These are phyloP conservation scores for Suillus plorans DNA, from an alignment of 768 basidiomycete species.

Conservation along the genomic window DNA sequence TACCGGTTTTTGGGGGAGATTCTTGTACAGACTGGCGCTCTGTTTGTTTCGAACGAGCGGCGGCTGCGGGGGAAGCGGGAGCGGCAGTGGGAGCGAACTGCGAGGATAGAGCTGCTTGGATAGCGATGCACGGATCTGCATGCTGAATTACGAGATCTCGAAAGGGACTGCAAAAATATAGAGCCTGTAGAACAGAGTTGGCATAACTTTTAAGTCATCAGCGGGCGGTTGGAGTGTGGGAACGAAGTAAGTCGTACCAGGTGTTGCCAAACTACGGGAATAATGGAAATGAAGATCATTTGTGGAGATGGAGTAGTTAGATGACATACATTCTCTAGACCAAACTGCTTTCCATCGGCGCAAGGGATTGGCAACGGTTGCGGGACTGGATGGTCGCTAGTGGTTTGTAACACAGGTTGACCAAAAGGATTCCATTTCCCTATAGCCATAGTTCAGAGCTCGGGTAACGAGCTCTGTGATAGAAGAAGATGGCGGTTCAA, in stretches of 20 bases:
- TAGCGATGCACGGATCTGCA: conserved; percentile 46
- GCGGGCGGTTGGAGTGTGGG: conserved; percentile 11
- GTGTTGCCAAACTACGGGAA: conserved; percentile 86
- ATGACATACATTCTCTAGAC: conserved; percentile 89
- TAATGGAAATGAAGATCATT: conserved; percentile 11
- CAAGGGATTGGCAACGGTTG: conserved; percentile 41
- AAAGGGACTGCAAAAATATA: conserved; percentile 95
- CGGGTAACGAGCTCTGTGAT: not conserved
- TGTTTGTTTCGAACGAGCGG: conserved; percentile 49
- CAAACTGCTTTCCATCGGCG: conserved; percentile 86
- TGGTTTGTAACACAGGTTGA: conserved; percentile 19
- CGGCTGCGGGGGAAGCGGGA: conserved; percentile 27
- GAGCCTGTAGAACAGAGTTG: conserved; percentile 96
- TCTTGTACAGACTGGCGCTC: conserved; percentile 50
- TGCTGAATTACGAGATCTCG: conserved; percentile 83
- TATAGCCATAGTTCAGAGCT: conserved; percentile 31
- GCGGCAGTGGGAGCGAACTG: conserved; percentile 20
- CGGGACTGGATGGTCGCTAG: conserved; percentile 26
- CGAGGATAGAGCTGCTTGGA: conserved; percentile 34
- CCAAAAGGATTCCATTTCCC: conserved; percentile 40
- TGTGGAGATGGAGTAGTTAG: conserved; percentile 1
- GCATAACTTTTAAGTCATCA: conserved; percentile 67
- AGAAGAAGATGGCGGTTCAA: conserved; percentile 5
- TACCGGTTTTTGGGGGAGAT: conserved; percentile 24
- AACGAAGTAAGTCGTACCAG: conserved; percentile 53